These are phyloP conservation scores for Coniferiporia weirii DNA, from an alignment of 1,284 basidiomycete genomes.

Conservation along the genomic window DNA sequence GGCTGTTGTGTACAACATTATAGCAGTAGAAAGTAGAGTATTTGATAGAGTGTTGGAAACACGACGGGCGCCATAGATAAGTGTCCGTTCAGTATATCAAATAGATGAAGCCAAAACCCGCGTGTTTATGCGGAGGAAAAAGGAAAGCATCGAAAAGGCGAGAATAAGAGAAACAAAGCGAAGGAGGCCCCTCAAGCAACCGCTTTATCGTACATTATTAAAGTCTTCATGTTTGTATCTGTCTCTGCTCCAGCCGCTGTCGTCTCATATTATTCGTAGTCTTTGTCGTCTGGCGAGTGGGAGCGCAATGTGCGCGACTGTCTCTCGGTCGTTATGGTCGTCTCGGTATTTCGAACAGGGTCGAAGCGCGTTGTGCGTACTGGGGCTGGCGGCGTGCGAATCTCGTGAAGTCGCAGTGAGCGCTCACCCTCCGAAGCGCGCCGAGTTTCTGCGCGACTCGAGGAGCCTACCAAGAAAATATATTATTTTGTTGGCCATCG, in stretches of 20 bases:
- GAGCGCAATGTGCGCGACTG: constrained; percentile 2
- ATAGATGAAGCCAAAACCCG: not conserved
- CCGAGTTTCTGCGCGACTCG: not conserved
- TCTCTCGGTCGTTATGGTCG: not conserved
- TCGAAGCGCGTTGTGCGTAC: constrained; percentile 13
- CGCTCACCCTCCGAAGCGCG: not conserved
- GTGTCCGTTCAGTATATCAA: not conserved
- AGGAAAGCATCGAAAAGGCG: not conserved
- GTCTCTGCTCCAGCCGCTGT: not conserved
- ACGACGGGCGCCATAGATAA: not conserved
- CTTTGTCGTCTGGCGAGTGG: constrained; percentile 11
- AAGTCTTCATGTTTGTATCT: not conserved
- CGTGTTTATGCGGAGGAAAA: not conserved
- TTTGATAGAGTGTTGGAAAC: not conserved
- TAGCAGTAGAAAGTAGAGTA: not conserved
- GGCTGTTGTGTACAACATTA: not conserved
- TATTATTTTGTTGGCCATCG: not conserved
- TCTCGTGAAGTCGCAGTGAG: not conserved
- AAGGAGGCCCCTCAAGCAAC: not conserved
- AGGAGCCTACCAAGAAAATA: constrained; percentile 2
- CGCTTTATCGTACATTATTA: not conserved
- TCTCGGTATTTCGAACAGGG: constrained; percentile 13
- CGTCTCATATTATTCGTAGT: not conserved
- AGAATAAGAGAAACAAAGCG: not conserved
- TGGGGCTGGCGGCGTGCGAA: constrained; percentile 6